A percentile compares a stretch with the other conserved stretches of the same genome.
These are phyloP conservation scores for Trichodelitschia bisporula DNA, from an alignment of 495 filamentous ascomycete species.

Conservation along the genomic window DNA sequence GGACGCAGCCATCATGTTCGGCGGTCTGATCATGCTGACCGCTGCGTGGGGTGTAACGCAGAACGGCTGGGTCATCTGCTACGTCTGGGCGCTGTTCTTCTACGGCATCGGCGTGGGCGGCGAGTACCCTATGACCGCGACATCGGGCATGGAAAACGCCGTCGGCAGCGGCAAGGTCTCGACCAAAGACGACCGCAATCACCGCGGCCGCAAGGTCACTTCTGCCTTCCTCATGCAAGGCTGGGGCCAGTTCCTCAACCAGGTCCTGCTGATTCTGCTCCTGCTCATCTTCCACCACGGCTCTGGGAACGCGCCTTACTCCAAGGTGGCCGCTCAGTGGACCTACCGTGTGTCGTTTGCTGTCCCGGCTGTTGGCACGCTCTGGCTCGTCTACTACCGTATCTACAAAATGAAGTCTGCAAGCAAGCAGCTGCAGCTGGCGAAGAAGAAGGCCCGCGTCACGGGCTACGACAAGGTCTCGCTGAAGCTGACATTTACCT, in stretches of 20 bases:
- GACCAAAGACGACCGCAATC: slow-evolving; percentile 68
- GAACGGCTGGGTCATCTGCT: slow-evolving; percentile 84
- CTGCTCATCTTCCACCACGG: slow-evolving; percentile 62
- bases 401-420: slow-evolving; percentile 64
- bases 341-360: slow-evolving; percentile 69
- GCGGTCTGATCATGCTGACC: slow-evolving; percentile 68
- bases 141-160: slow-evolving; percentile 83
- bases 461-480: slow-evolving; percentile 76
- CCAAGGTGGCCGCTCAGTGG: slow-evolving; percentile 45
- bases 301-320: slow-evolving; percentile 47
- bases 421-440: slow-evolving; percentile 42
- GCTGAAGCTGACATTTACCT: slow-evolving; percentile 42
- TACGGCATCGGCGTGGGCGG: slow-evolving; percentile 82
- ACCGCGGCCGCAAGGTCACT: slow-evolving; percentile 80
- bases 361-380: slow-evolving; percentile 59
- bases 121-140: slow-evolving; percentile 88
- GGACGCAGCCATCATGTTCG: slow-evolving; percentile 78
- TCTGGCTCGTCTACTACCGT: slow-evolving; percentile 86
- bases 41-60: slow-evolving; percentile 62
- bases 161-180: slow-evolving; percentile 65
- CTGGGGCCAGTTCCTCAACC: slow-evolving; percentile 87
- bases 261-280: slow-evolving; percentile 56
- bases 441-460: slow-evolving; percentile 64
- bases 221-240: slow-evolving; percentile 91
- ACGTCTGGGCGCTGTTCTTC: slow-evolving; percentile 72